Evolutionary conservation across 108 stramenopile genomes (phyloP).

Genomic region (Pseudonitzschia delicatissima): DNA sequence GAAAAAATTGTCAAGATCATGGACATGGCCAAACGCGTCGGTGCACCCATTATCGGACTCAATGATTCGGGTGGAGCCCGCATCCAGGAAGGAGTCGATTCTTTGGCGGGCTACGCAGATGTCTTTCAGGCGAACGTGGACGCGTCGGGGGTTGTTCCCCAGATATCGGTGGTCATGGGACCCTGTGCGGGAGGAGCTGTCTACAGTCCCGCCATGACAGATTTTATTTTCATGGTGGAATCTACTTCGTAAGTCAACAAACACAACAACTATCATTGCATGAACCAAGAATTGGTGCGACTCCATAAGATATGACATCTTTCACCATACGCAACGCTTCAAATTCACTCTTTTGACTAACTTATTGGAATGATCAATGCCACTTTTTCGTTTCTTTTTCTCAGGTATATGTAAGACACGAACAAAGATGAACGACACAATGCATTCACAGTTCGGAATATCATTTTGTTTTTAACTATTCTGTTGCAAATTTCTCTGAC

Average conservation of each 20-base stretch:
- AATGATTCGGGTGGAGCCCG: conserved; percentile 99
- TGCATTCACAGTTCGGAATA: background rate
- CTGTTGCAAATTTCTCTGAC: background rate
- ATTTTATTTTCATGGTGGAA: conserved; percentile 99
- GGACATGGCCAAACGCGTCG: conserved; percentile 94
- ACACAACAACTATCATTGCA: too few relatives aligned
- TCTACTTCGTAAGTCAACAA: conserved; percentile 60
- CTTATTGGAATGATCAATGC: background rate
- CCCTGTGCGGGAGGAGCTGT: conserved; percentile 81
- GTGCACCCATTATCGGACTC: conserved; percentile 97
- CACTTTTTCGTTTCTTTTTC: background rate
- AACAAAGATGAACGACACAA: background rate
- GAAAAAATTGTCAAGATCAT: conserved; percentile 99
- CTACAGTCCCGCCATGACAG: conserved; percentile 99
- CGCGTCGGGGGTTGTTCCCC: conserved; percentile 93
- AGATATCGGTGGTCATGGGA: conserved; percentile 95
- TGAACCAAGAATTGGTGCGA: too few relatives aligned
- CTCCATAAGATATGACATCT: too few relatives aligned
- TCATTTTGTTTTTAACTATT: background rate
- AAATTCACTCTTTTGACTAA: background rate
- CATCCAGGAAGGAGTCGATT: conserved; percentile 99
- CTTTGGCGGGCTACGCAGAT: conserved; percentile 94
- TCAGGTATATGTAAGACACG: conserved; percentile 14
- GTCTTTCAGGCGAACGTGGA: conserved; percentile 99
- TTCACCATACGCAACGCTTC: too few relatives aligned